Conservation (phyloP, 805 yeast genomes). For the Ogataea philodendri region DNA sequence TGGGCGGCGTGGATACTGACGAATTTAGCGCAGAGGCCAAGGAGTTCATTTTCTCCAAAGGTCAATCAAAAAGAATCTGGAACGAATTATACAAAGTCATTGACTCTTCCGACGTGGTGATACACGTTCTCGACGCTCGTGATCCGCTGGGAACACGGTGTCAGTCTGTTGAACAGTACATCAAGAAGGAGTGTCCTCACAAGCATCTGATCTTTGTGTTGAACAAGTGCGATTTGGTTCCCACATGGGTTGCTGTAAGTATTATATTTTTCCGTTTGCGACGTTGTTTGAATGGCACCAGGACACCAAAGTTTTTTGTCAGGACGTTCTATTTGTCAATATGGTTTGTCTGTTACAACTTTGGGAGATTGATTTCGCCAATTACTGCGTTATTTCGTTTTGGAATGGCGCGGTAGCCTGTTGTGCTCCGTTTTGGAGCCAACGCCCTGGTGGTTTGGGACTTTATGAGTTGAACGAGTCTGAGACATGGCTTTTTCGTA, state of each 20-base stretch:
- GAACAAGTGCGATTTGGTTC: constrained; percentile 97
- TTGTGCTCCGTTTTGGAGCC: constrained; percentile 44
- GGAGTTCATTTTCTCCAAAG: constrained; percentile 93
- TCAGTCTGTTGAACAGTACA: constrained; percentile 87
- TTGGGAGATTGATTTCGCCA: constrained; percentile 83
- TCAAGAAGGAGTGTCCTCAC: constrained; percentile 91
- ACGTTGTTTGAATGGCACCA: constrained; percentile 9
- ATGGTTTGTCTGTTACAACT: constrained; percentile 90
- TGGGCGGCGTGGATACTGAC: constrained; percentile 71
- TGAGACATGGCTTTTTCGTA: constrained; percentile 57
- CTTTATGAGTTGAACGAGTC: constrained; percentile 79
- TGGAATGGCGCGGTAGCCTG: constrained; percentile 35
- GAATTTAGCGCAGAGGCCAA: constrained; percentile 89
- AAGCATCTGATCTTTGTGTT: constrained; percentile 92
- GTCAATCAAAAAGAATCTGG: constrained; percentile 98
- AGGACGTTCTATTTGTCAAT: constrained; percentile 54
- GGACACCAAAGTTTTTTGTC: constrained; percentile 81
- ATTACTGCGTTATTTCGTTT: constrained; percentile 47
- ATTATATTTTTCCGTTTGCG: constrained; percentile 21
- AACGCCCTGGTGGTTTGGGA: constrained; percentile 43
- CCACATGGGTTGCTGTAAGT: constrained; percentile 99
- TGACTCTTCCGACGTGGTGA: constrained; percentile 95
- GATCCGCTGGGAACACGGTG: constrained; percentile 97
- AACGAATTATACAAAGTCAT: constrained; percentile 95
- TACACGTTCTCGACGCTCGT: constrained; percentile 95